phyloP scores from a whole-genome alignment of 371 early-diverging fungal genomes.

The Mucor plumbeus region DNA sequence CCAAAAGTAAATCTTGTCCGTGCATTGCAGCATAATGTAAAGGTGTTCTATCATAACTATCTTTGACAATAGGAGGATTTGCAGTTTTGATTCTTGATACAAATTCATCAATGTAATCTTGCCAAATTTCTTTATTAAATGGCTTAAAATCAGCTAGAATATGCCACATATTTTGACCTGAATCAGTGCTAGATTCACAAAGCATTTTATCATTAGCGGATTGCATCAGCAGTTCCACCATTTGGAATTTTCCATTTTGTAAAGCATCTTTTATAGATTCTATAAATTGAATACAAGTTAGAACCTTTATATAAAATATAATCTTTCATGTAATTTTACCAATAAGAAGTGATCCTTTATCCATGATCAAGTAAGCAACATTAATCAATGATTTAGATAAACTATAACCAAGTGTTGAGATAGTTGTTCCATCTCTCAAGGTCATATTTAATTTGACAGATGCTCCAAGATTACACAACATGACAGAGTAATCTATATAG shows the following conservation, averaged over 20 bases:
- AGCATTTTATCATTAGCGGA: constrained; percentile 21
- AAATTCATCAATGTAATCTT: constrained; percentile 55
- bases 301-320: too few species aligned
- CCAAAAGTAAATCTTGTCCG: constrained; percentile 40
- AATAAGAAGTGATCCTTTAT: constrained; percentile 33
- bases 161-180: constrained; percentile 55
- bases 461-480: constrained; percentile 58
- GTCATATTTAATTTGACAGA: constrained; percentile 29
- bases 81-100: constrained; percentile 22
- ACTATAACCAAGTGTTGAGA: constrained; percentile 45
- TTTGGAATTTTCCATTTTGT: constrained; percentile 52
- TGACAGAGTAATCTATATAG: constrained; percentile 60
- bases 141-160: constrained; percentile 52
- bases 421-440: constrained; percentile 33
- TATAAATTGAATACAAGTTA: background rate
- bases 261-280: constrained; percentile 56
- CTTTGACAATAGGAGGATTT: constrained; percentile 28
- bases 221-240: constrained; percentile 52
- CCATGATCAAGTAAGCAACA: constrained; percentile 60
- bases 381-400: constrained; percentile 55
- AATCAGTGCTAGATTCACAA: constrained; percentile 11
- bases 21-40: constrained; percentile 59
- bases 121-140: constrained; percentile 49
- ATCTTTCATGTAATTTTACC: constrained; percentile 26
- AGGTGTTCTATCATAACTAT: constrained; percentile 41